Evolutionary conservation across 305 asterid genomes (phyloP).

Genomic region (Solanum hybrid): DNA sequence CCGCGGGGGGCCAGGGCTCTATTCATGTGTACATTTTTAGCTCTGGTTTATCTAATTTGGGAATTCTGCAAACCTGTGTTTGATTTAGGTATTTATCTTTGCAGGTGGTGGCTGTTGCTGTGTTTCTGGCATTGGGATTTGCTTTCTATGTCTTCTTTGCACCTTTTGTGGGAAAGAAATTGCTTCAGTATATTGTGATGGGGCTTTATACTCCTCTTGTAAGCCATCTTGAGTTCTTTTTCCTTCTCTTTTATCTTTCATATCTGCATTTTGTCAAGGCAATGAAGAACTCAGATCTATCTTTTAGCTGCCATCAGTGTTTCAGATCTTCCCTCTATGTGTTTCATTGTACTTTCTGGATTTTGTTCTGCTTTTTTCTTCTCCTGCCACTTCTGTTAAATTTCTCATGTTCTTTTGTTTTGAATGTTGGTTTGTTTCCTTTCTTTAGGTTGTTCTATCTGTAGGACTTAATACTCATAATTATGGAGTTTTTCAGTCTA

Average conservation of each 20-base stretch:
- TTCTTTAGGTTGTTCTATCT: background rate
- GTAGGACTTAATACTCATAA: background rate
- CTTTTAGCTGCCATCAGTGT: constrained; percentile 19
- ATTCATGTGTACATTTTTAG: background rate
- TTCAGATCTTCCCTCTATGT: constrained; percentile 6
- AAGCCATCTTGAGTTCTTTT: constrained; percentile 15
- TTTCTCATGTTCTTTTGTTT: background rate
- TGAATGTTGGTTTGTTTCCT: background rate
- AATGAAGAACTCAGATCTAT: constrained; percentile 36
- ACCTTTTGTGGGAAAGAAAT: constrained; percentile 83
- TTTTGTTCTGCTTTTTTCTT: background rate
- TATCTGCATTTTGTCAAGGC: constrained; percentile 1
- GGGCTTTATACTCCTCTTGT: constrained; percentile 94
- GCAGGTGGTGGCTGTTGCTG: constrained; percentile 99
- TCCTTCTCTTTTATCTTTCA: background rate
- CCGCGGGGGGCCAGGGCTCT: too few relatives aligned
- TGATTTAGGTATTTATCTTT: constrained; percentile 13
- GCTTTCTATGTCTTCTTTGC: constrained; percentile 99
- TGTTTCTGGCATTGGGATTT: constrained; percentile 95
- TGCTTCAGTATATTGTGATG: constrained; percentile 70
- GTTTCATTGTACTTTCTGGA: background rate
- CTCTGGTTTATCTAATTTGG: background rate
- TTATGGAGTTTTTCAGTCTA: background rate
- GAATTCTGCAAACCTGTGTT: constrained; percentile 4
- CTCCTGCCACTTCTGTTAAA: background rate